Evolutionary conservation across 1,284 basidiomycete species (phyloP), one percentile per base, ranked within the genome.

Genomic region (Leucoagaricus sp.): DNA sequence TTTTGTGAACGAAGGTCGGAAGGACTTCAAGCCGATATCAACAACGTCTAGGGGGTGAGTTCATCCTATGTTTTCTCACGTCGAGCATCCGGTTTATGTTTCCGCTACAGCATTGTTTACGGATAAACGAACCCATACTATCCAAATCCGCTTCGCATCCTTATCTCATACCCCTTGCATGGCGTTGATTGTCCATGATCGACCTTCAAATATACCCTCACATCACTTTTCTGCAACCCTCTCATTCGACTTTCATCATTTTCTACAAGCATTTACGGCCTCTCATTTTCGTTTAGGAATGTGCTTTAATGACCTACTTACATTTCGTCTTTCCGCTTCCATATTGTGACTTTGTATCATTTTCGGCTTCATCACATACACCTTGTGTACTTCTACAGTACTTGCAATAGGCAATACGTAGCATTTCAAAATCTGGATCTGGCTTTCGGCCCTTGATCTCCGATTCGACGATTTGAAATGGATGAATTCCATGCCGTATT

Each of bases 21-120:
- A 82, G 15, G 88, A 90, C 68, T 91, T 91, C 72, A 82, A 85
- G 69, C 88, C 88, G 15, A 86, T 89, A 75, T 89, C 87, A 28
- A 87, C 87, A 15, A 88, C 87, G 9, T 55, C 83, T 7, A 70
- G 82, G 72, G 88, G 87, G 87, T 89, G 70, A 78, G 87, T 55
- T 50, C 57, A 40, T 48, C 13, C 26, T 41, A 8, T 40, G 17
- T 17, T 28, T 13, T 15, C 12, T 21, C 21, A 45, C 5, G 53
- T 25, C 44, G 55, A 51, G 59, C 49, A 44, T 59, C 25, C 13
- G 53, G 63, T 40, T 63, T 51, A 44, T 38, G n/a, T 52, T 50
- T 28, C 41, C 31, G 50, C 23, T 58, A 56, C 15, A 70, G 68
- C 55, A 60, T 70, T 38, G 62, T 64, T 59, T 70, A 70, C 55